Evolutionary conservation across 148 eudicot species (phyloP).

Genomic region (Rhododendron griersonianum): DNA sequence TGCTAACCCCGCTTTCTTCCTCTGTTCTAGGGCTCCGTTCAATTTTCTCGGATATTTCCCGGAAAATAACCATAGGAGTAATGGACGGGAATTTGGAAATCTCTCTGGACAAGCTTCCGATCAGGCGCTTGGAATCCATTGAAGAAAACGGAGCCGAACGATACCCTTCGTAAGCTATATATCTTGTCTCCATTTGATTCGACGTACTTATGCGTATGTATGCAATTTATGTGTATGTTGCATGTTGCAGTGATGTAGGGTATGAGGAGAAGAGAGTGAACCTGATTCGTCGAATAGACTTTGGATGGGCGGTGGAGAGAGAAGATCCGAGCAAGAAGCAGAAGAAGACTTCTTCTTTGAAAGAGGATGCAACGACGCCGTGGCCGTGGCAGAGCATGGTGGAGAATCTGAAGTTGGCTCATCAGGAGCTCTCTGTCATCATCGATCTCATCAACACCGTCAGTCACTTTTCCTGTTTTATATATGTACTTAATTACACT

Average conservation of each 20-base stretch:
- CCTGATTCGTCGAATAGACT: conserved; percentile 78
- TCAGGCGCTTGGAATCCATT: conserved; percentile 68
- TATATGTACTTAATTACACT: not conserved
- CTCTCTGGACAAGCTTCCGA: conserved; percentile 87
- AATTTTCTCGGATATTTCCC: not conserved
- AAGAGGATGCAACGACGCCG: conserved; percentile 47
- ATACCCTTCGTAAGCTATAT: conserved; percentile 55
- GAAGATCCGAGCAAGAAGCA: conserved; percentile 77
- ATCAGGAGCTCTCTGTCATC: conserved; percentile 87
- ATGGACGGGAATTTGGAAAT: conserved; percentile 54
- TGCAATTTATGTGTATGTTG: not conserved
- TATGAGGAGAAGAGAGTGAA: conserved; percentile 84
- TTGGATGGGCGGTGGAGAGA: conserved; percentile 92
- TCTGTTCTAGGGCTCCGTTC: not conserved
- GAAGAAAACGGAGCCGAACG: conserved; percentile 86
- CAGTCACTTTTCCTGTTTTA: conserved; percentile 8
- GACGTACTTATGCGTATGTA: too few relatives aligned
- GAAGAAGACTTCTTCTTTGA: conserved; percentile 43
- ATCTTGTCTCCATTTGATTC: not conserved
- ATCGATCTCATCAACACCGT: conserved; percentile 94
- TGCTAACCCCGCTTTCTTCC: not conserved
- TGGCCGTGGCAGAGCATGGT: conserved; percentile 82
- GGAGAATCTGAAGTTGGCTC: conserved; percentile 82
- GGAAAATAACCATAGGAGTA: conserved; percentile 2
- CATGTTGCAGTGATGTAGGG: conserved; percentile 50